Evolutionary conservation across 176 grass and related monocot genomes (phyloP), one percentile per base, ranked within the genome.

Genomic region (Aegilops bicornis): DNA sequence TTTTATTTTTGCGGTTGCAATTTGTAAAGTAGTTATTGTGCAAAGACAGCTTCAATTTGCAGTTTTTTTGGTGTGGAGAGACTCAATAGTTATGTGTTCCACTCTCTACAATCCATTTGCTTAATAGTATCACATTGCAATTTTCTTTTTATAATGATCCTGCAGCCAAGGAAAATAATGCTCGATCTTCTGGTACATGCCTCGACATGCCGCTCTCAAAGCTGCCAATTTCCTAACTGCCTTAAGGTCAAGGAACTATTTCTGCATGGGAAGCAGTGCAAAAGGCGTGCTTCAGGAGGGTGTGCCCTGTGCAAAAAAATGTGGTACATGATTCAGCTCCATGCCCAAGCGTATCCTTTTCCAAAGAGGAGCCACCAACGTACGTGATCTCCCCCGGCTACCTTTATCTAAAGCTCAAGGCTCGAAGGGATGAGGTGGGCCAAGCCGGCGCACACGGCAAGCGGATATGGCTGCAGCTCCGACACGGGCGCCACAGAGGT

Each of bases 251-350:
- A 95, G 84, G 91, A 91, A 20, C 86, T 95, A 58, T 95, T 95
- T 86, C 91, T 90, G 52, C 93, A 95, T 87, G 93, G 92, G 67
- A 85, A 94, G 64, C 89, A 94, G 36, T 90, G 90, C 90, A 97
- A 83, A 84, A 83, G 71, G 40, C 90, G 90, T 70, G 87, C 90
- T 87, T 94, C 92, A 75, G 94, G 97, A 83, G 92, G 97, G 66
- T 27, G 92, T 91, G 88, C 81, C 62, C 76, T 95, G 37, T 92
- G 94, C 39, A 89, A 96, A 83, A 92, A 92, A 88, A 92, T 96
- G 82, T 95, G 94, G 85, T 95, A 93, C 79, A 92, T 95, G 50
- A 90, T 96, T 79, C 94, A 94, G 75, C 78, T 98, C 37, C 97
- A 98, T 91, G 90, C 97, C 32, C 92, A 92, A 78, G 94, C 93